Percentiles rank a stretch among this genome's conserved stretches.
Evolutionary conservation across 2,329 filamentous ascomycete species (phyloP).

Genomic region (Aspergillus puulaauensis): DNA sequence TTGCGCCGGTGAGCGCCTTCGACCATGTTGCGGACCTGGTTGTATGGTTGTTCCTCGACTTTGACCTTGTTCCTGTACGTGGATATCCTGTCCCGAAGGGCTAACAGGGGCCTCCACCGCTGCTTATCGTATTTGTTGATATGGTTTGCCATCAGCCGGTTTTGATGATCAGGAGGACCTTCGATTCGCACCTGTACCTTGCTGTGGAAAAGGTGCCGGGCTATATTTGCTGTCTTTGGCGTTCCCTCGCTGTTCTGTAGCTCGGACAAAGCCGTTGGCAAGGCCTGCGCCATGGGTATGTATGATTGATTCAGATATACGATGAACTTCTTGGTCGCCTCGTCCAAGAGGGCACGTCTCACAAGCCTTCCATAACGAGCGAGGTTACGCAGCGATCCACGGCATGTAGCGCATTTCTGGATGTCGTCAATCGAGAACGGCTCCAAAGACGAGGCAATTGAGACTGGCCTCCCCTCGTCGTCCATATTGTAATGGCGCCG

Average conservation of each 20-base stretch:
- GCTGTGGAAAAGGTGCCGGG: background rate
- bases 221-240: background rate
- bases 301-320: conserved; percentile 50
- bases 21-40: conserved; percentile 35
- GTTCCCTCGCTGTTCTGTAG: conserved; percentile 21
- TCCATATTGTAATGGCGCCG: conserved; percentile 29
- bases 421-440: conserved; percentile 54
- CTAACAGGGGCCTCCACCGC: conserved; percentile 23
- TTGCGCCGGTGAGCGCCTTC: conserved; percentile 32
- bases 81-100: conserved; percentile 27
- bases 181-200: conserved; percentile 17
- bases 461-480: conserved; percentile 22
- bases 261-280: conserved; percentile 25
- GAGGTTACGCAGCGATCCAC: conserved; percentile 54
- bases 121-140: conserved; percentile 22
- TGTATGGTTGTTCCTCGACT: conserved; percentile 41
- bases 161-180: conserved; percentile 25
- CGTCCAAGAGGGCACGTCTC: conserved; percentile 58
- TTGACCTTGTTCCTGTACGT: conserved; percentile 32
- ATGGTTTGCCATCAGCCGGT: conserved; percentile 21
- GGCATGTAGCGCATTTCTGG: conserved; percentile 60
- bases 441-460: conserved; percentile 30
- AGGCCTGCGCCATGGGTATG: conserved; percentile 37
- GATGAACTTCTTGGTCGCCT: conserved; percentile 66
- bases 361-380: conserved; percentile 48